Conservation (phyloP, 2,329 filamentous ascomycete species). For the Paraphoma sp. region DNA sequence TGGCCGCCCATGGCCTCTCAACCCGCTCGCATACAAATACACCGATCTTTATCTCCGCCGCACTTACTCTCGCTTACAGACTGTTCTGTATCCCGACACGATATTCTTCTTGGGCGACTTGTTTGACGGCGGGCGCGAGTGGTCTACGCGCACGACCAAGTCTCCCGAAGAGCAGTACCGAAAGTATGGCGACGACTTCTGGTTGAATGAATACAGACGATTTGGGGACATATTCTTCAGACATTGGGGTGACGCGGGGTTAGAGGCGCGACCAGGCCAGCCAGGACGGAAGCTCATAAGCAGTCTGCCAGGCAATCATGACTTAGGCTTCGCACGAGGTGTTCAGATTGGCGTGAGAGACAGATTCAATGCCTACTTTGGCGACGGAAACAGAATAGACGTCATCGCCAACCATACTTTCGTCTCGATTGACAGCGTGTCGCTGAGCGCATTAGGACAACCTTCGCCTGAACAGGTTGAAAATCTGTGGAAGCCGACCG, state of each 20-base stretch:
- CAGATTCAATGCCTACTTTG: conserved; percentile 87
- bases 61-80: conserved; percentile 80
- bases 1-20: conserved; percentile 77
- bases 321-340: conserved; percentile 86
- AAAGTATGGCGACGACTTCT: conserved; percentile 81
- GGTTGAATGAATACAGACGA: conserved; percentile 83
- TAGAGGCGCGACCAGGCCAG: conserved; percentile 63
- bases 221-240: conserved; percentile 87
- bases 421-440: conserved; percentile 88
- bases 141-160: conserved; percentile 68
- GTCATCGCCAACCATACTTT: conserved; percentile 95
- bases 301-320: conserved; percentile 92
- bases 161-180: conserved; percentile 72
- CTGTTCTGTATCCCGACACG: conserved; percentile 79
- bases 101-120: conserved; percentile 92
- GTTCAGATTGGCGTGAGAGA: conserved; percentile 81
- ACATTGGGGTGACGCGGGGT: conserved; percentile 67
- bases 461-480: conserved; percentile 58
- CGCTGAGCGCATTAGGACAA: conserved; percentile 76
- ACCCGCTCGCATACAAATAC: conserved; percentile 69
- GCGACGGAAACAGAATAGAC: conserved; percentile 88
- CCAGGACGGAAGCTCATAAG: conserved; percentile 79
- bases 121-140: conserved; percentile 95
- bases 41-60: conserved; percentile 91
- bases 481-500: conserved; percentile 75